Conservation (phyloP, 208 protist species). For the Wallacemonas collosoma region DNA sequence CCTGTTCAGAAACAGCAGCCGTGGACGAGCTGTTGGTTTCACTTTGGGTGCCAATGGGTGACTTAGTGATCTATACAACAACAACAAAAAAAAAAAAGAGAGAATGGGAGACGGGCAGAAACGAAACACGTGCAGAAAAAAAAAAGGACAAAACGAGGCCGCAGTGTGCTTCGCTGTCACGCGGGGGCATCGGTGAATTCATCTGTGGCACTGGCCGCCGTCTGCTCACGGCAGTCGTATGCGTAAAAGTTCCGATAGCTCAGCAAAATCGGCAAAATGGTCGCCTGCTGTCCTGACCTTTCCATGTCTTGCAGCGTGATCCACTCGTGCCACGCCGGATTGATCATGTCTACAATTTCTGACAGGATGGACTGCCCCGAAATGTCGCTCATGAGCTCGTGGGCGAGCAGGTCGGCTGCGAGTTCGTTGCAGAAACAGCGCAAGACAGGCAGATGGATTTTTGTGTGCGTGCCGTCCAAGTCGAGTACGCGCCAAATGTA, state of each 20-base stretch:
- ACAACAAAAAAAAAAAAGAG: slow-evolving; percentile 4
- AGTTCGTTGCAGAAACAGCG: slow-evolving; percentile 89
- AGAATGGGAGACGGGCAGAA: slow-evolving; percentile 20
- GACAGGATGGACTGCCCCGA: slow-evolving; percentile 80
- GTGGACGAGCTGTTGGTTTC: background rate
- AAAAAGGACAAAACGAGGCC: slow-evolving; percentile 18
- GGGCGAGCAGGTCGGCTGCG: slow-evolving; percentile 62
- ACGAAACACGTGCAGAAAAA: slow-evolving; percentile 10
- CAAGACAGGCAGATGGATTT: slow-evolving; percentile 66
- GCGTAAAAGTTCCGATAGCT: slow-evolving; percentile 88
- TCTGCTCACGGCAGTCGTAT: slow-evolving; percentile 91
- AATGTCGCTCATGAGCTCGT: slow-evolving; percentile 83
- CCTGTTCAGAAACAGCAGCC: no score
- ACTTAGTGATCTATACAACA: slow-evolving; percentile 3
- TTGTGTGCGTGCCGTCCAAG: slow-evolving; percentile 59
- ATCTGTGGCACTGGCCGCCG: slow-evolving; percentile 73
- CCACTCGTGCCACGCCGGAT: slow-evolving; percentile 83
- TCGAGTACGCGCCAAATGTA: slow-evolving; percentile 91
- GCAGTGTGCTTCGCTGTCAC: background rate
- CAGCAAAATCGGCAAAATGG: slow-evolving; percentile 81
- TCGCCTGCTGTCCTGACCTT: slow-evolving; percentile 78
- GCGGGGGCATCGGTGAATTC: slow-evolving; percentile 46
- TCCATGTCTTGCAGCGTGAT: slow-evolving; percentile 82
- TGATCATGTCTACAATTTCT: slow-evolving; percentile 92
- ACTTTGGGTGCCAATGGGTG: background rate